Conservation (phyloP, 495 filamentous ascomycete genomes). For the Penicillium riverlandense region DNA sequence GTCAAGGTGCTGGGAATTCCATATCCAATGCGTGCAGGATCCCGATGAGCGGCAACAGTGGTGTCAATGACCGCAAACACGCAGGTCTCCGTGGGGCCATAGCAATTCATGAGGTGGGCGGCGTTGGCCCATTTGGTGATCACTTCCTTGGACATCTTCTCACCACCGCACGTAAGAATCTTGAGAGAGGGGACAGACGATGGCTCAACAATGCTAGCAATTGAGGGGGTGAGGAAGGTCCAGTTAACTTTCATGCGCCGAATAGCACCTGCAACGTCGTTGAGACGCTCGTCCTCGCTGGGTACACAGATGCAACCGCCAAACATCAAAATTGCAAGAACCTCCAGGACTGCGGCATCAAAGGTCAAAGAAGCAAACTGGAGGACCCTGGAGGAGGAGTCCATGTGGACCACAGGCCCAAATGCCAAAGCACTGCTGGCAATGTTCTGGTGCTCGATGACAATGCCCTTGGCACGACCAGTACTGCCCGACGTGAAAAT, state of each 20-base stretch:
- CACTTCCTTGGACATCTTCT: slow-evolving; percentile 41
- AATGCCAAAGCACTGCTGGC: slow-evolving; percentile 41
- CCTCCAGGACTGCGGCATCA: slow-evolving; percentile 46
- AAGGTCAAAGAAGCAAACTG: slow-evolving; percentile 51
- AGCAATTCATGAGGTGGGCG: slow-evolving; percentile 46
- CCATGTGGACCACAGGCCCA: slow-evolving; percentile 27
- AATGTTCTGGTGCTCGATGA: slow-evolving; percentile 41
- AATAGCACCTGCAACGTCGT: slow-evolving; percentile 42
- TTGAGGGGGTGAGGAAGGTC: slow-evolving; percentile 47
- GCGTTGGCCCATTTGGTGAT: slow-evolving; percentile 47
- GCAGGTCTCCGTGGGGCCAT: slow-evolving; percentile 51
- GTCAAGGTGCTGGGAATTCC: slow-evolving; percentile 37
- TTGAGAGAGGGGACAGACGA: slow-evolving; percentile 36
- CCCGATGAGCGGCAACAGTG: slow-evolving; percentile 17
- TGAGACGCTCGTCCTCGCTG: slow-evolving; percentile 47
- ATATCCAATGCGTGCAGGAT: slow-evolving; percentile 43
- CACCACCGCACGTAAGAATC: slow-evolving; percentile 38
- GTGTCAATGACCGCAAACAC: slow-evolving; percentile 33
- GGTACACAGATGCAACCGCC: slow-evolving; percentile 59
- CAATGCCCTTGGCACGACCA: slow-evolving; percentile 48
- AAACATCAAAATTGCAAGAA: slow-evolving; percentile 41
- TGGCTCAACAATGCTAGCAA: slow-evolving; percentile 43
- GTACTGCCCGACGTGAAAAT: slow-evolving; percentile 51
- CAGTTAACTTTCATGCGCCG: slow-evolving; percentile 41
- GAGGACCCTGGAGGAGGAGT: slow-evolving; percentile 34